Conservation (phyloP, 441 rosid species). For the Populus hybrid region DNA sequence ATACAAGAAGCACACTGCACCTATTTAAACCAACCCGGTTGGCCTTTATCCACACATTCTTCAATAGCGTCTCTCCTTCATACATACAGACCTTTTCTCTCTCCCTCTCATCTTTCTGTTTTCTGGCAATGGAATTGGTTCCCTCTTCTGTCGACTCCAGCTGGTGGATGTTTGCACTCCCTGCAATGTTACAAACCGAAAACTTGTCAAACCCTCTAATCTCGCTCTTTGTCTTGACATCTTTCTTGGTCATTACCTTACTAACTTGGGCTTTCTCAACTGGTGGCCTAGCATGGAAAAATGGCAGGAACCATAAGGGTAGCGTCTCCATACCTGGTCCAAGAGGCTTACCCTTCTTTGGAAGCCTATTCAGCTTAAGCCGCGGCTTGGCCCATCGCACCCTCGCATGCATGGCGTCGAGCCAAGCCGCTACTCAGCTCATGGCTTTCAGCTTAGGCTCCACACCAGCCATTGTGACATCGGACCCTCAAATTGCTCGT, state of each 20-base stretch:
- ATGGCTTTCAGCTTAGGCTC: conserved; percentile 51
- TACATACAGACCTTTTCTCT: too few species aligned
- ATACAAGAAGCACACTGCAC: not conserved
- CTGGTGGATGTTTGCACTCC: conserved; percentile 32
- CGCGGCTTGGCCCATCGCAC: conserved; percentile 42
- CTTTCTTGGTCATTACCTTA: conserved; percentile 7
- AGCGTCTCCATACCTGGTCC: conserved; percentile 33
- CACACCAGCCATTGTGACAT: conserved; percentile 36
- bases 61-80: not conserved
- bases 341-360: conserved; percentile 35
- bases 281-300: conserved; percentile 42
- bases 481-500: conserved; percentile 39
- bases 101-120: not conserved
- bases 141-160: conserved; percentile 12
- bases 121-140: conserved; percentile 14
- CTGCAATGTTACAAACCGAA: conserved; percentile 23
- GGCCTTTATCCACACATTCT: not conserved
- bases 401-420: conserved; percentile 35
- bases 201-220: conserved; percentile 4
- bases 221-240: not conserved
- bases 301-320: conserved; percentile 32
- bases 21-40: not conserved
- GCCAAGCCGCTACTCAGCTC: conserved; percentile 27
- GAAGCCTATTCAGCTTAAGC: conserved; percentile 35
- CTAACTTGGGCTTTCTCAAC: conserved; percentile 25